Evolutionary conservation across 768 basidiomycete genomes (phyloP).

Genomic region (Candolleomyces aberdarensis): DNA sequence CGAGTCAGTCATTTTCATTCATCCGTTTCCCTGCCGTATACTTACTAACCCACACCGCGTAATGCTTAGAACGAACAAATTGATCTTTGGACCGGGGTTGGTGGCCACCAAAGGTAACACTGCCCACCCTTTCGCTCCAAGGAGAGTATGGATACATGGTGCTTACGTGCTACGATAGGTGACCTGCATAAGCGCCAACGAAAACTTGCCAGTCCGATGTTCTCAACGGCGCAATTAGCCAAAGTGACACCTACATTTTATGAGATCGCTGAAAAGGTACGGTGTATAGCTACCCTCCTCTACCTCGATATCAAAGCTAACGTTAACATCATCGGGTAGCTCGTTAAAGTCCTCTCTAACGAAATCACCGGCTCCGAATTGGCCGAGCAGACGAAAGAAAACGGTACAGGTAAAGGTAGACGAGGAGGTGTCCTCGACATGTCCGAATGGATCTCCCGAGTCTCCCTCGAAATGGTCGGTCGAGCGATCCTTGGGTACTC

Average conservation of each 20-base stretch:
- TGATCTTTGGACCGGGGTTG: constrained; percentile 46
- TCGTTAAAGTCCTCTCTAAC: constrained; percentile 24
- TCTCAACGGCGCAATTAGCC: constrained; percentile 43
- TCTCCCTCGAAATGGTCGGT: constrained; percentile 42
- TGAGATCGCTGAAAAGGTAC: constrained; percentile 42
- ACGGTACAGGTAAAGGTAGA: not conserved
- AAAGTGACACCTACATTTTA: constrained; percentile 42
- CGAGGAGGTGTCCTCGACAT: constrained; percentile 34
- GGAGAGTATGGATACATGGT: no score
- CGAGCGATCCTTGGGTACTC: constrained; percentile 43
- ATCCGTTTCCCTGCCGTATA: not conserved
- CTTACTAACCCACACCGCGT: no score
- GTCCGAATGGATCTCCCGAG: constrained; percentile 44
- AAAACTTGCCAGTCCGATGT: constrained; percentile 46
- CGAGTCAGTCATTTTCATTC: constrained; percentile 29
- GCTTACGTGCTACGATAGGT: constrained; percentile 20
- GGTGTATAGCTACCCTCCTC: constrained; percentile 2
- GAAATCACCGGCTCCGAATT: constrained; percentile 14
- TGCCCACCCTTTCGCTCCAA: no score
- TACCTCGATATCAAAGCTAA: no score
- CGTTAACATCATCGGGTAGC: constrained; percentile 15
- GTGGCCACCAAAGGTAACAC: constrained; percentile 35
- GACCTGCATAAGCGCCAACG: constrained; percentile 46
- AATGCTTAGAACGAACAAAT: constrained; percentile 34
- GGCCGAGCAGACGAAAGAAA: not conserved